Evolutionary conservation across 768 basidiomycete genomes (phyloP).

Genomic region (Chalciporus chontae): DNA sequence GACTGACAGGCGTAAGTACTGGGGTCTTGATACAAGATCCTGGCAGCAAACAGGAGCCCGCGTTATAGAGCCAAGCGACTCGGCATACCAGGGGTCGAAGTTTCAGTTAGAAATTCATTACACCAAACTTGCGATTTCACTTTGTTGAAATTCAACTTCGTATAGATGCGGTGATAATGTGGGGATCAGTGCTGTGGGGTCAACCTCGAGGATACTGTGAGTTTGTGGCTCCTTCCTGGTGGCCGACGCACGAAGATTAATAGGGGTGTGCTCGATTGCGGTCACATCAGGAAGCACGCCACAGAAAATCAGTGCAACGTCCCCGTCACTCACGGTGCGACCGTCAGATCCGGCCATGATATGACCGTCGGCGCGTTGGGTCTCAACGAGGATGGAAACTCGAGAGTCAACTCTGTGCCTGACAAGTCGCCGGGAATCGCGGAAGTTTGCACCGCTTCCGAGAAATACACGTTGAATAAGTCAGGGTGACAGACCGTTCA

Average conservation of each 20-base stretch:
- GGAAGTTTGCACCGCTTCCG: too few relatives aligned
- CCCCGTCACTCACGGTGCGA: not conserved
- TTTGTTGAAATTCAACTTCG: not conserved
- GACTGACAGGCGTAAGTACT: not conserved
- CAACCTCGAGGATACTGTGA: conserved; percentile 17
- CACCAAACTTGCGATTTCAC: not conserved
- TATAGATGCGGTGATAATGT: not conserved
- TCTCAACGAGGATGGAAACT: not conserved
- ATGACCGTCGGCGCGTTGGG: not conserved
- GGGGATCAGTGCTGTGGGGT: not conserved
- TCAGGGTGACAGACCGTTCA: too few relatives aligned
- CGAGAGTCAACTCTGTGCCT: not conserved
- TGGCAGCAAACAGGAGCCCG: too few relatives aligned
- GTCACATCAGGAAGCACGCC: not conserved
- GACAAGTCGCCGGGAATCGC: too few relatives aligned
- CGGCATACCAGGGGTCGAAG: not conserved
- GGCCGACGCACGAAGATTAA: not conserved
- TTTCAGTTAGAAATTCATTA: not conserved
- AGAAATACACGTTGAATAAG: too few relatives aligned
- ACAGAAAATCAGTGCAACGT: not conserved
- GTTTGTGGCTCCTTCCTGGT: conserved; percentile 1
- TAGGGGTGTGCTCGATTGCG: not conserved
- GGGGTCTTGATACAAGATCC: not conserved
- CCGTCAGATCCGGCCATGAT: not conserved
- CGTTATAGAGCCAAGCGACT: too few relatives aligned